These are phyloP conservation scores for Cichorium intybus DNA, from an alignment of 140 eudicot species.

Conservation along the genomic window DNA sequence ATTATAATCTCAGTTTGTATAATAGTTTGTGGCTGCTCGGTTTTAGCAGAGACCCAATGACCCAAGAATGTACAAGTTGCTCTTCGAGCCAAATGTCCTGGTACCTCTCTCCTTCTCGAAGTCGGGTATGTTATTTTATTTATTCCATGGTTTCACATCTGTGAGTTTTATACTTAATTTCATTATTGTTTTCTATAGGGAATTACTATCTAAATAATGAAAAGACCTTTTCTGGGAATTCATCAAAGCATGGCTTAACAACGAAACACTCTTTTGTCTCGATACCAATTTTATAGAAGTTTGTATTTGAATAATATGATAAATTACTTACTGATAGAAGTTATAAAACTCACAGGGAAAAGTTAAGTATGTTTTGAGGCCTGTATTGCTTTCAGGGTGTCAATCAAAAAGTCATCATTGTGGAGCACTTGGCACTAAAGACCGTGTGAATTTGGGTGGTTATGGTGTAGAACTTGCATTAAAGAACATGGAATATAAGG, in stretches of 20 bases:
- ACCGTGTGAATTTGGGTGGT: slow-evolving; percentile 83
- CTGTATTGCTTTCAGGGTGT: slow-evolving; percentile 85
- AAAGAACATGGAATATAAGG: slow-evolving; percentile 97
- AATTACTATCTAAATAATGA: slow-evolving; percentile 82
- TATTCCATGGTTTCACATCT: too few relatives aligned
- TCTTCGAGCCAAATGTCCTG: slow-evolving; percentile 88
- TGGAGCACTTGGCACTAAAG: slow-evolving; percentile 68
- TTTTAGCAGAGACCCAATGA: slow-evolving; percentile 45
- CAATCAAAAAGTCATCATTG: slow-evolving; percentile 67
- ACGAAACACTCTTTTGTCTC: neutral
- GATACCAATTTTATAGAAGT: too few relatives aligned
- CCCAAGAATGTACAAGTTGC: slow-evolving; percentile 97
- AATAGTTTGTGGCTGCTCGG: slow-evolving; percentile 39
- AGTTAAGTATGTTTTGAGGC: slow-evolving; percentile 78
- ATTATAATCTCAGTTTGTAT: slow-evolving; percentile 32
- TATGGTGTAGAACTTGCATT: slow-evolving; percentile 98
- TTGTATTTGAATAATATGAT: too few relatives aligned
- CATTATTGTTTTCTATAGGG: slow-evolving; percentile 53
- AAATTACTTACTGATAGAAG: slow-evolving; percentile 15
- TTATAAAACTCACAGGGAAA: slow-evolving; percentile 77
- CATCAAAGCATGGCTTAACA: slow-evolving; percentile 59
- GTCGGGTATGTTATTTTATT: slow-evolving; percentile 59
- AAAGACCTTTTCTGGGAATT: slow-evolving; percentile 82
- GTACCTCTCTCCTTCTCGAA: slow-evolving; percentile 81
- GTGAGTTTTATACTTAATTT: neutral